Base-by-base conservation (phyloP, 345 rosid genomes). In the Lepidium aucheri region DNA sequence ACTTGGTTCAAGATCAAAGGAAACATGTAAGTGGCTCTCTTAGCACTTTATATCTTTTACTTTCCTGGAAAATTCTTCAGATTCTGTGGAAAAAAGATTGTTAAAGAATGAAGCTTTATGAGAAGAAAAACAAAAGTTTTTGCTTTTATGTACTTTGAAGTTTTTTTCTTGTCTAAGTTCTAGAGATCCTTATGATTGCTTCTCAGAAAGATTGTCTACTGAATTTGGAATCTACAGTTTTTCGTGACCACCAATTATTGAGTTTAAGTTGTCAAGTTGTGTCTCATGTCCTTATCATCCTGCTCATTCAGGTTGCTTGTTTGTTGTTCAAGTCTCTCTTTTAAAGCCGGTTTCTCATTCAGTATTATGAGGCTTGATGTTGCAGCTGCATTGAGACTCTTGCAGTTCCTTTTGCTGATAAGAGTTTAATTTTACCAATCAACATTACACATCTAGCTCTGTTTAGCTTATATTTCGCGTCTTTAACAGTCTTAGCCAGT, bases 1-100 rank as follows among this genome's bases (percentile, higher is more conserved):
- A 83, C 85, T 75, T 83, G 87, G 87, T 83, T 83, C 80, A 83
- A 83, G 73, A 76, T 76, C 81, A 83, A 69, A 80, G 84, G 84
- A 49, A 79, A 80, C 78, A 65, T 69, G 87, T 80, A 75, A 74
- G 87, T 74, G 47, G 16, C 43, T 50, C 65, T 57, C 8, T 0
- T 0, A 9, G 9, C 0, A 4, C 30, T 53, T 52, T 26, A 0
- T 13, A 30, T 14, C 4, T 50, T 24, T 3, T 42, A 14, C 5
- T 18, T 47, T 38, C 9, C 24, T 65, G 33, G 30, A 47, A 47
- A 63, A 54, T 72, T 72, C 9, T 57, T 9, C 6, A 36, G 51
- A 39, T 55, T 39, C 26, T 57, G 46, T 57, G 38, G 8, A 20
- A 8, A 58, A 28, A 49, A 12, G 9, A 26, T 38, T 59, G 72